Evolutionary conservation across 768 basidiomycete genomes (phyloP).

Genomic region (Tubosaeta sp.): DNA sequence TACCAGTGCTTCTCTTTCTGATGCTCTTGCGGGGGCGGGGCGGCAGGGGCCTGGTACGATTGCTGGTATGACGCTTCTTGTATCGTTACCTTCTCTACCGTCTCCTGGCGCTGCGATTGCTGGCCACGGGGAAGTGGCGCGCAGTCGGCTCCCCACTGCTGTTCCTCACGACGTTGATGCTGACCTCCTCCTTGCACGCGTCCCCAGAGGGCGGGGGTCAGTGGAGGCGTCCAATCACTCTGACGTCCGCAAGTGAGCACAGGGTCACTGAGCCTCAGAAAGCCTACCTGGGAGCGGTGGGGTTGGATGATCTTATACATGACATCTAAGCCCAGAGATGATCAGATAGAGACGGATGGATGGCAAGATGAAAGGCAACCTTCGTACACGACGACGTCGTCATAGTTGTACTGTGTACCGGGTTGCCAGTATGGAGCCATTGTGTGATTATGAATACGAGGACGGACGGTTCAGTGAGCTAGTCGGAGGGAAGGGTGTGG

Average conservation of each 20-base stretch:
- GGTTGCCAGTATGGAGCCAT: conserved; percentile 59
- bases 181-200: conserved; percentile 37
- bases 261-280: not conserved
- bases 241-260: conserved; percentile 23
- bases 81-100: not conserved
- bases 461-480: conserved; percentile 4
- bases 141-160: conserved; percentile 16
- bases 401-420: conserved; percentile 53
- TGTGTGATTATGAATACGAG: not conserved
- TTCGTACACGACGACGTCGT: conserved; percentile 52
- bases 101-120: conserved; percentile 27
- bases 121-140: conserved; percentile 13
- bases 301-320: conserved; percentile 69
- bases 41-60: conserved; percentile 13
- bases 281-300: conserved; percentile 59
- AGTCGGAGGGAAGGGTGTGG: not conserved
- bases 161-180: conserved; percentile 10
- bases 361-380: conserved; percentile 33
- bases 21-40: conserved; percentile 32
- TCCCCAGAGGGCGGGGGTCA: conserved; percentile 68
- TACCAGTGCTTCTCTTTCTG: conserved; percentile 55
- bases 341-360: conserved; percentile 6
- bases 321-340: conserved; percentile 30
- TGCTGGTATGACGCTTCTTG: conserved; percentile 16
- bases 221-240: conserved; percentile 64